Percentiles rank a stretch among this genome's conserved stretches.
phyloP scores from a whole-genome alignment of 495 filamentous ascomycete genomes.

The Cercophora samala region DNA sequence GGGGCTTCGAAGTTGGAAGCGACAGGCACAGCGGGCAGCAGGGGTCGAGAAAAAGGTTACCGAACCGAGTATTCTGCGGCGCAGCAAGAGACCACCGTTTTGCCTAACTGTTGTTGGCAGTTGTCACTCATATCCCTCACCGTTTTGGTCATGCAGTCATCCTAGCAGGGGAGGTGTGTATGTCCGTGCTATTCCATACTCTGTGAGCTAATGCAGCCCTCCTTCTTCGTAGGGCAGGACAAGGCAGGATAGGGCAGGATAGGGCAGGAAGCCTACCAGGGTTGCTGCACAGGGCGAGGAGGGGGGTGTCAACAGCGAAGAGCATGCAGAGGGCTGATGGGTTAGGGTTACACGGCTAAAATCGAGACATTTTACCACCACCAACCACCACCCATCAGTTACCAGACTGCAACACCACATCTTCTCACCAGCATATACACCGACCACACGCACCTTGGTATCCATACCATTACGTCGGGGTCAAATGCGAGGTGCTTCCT shows the following conservation, averaged over 20 bases:
- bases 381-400: neutral
- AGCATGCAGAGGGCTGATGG: neutral
- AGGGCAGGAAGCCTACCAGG: neutral
- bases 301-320: neutral
- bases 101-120: neutral
- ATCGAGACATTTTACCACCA: neutral
- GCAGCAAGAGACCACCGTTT: neutral
- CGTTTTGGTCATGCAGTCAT: neutral
- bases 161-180: neutral
- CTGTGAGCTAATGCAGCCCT: neutral
- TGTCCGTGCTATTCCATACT: neutral
- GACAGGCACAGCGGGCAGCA: neutral
- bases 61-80: neutral
- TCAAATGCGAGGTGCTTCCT: neutral
- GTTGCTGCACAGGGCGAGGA: neutral
- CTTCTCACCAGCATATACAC: neutral
- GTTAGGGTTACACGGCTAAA: neutral
- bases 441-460: neutral
- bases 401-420: neutral
- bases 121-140: neutral
- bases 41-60: neutral
- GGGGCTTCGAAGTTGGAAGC: too few relatives aligned
- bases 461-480: neutral
- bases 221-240: neutral
- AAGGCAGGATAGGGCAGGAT: neutral